phyloP scores from a whole-genome alignment of 768 basidiomycete species.

The Russula abietina region DNA sequence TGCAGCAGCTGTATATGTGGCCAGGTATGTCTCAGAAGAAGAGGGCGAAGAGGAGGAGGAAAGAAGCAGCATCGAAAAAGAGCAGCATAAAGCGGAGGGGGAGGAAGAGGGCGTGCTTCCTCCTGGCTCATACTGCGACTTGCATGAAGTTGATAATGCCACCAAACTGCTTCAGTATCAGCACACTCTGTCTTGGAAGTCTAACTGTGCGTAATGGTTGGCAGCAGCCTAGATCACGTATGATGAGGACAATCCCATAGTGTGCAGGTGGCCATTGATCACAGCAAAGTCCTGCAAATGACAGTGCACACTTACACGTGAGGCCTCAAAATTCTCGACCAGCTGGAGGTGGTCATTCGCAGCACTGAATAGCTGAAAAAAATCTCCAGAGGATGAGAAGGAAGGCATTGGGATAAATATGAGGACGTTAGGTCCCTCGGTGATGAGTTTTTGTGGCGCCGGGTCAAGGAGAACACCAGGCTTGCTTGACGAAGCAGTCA shows the following conservation, averaged over 20 bases:
- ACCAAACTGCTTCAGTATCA: constrained; percentile 52
- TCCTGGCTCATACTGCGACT: constrained; percentile 35
- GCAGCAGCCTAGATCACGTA: too few relatives aligned
- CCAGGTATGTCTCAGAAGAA: constrained; percentile 83
- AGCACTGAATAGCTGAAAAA: constrained; percentile 61
- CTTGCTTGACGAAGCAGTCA: too few relatives aligned
- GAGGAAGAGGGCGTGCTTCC: constrained; percentile 45
- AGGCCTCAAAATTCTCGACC: too few relatives aligned
- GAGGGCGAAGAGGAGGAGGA: constrained; percentile 56
- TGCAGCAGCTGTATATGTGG: constrained; percentile 83
- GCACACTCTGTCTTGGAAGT: too few relatives aligned
- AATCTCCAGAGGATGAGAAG: constrained; percentile 65
- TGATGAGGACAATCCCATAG: constrained; percentile 77
- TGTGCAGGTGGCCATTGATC: constrained; percentile 48
- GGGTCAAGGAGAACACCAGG: too few relatives aligned
- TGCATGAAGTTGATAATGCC: constrained; percentile 37
- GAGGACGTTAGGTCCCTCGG: constrained; percentile 55
- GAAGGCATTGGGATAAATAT: constrained; percentile 67
- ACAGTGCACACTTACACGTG: constrained; percentile 54
- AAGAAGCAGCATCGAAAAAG: constrained; percentile 53
- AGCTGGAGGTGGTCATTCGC: constrained; percentile 55
- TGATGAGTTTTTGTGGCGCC: constrained; percentile 62
- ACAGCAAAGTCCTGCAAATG: constrained; percentile 75
- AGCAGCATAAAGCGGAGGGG: constrained; percentile 44
- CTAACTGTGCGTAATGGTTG: too few relatives aligned